Evolutionary conservation across 495 filamentous ascomycete genomes (phyloP), one percentile per base, ranked within the genome.

Genomic region (Tirmania nivea): DNA sequence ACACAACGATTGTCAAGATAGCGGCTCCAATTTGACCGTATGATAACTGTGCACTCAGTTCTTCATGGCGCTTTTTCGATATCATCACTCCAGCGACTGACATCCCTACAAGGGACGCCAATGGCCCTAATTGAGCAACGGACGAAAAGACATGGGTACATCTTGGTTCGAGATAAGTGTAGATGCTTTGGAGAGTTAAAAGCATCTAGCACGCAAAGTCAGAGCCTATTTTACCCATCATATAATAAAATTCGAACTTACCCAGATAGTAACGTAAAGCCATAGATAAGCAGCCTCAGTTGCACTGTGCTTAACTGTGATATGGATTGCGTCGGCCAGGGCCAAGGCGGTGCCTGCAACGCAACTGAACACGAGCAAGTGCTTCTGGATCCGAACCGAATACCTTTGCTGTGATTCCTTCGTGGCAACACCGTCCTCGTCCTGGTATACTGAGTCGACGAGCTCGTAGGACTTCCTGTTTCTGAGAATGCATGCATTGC

Each of bases 351-450:
- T 63, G 7, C 76, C 77, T 49, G 66, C 25, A n/a, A 69, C 53
- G 3, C 71, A 67, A 51, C 68, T 69, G 21, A 69, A 14, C 16
- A 74, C 53, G 49, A 78, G 62, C 12, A 68, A 17, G 20, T 64
- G 51, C 55, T 73, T 80, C 35, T 73, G 71, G 7, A 69, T 37
- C 53, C 65, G 72, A 35, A 69, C 66, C 21, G 74, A 76, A 60
- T 72, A 81, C 37, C 64, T 65, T 31, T 70, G 69, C 56, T 75
- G 57, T 6, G 76, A 73, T 56, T 78, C 72, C 48, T 70, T 67
- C 0, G 73, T 78, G 34, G 78, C 76, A 56, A 67, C 65, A 52
- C 79, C 79, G 64, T 83, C 79, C 57, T 70, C 67, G 63, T 83
- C 79, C 61, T 77, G 69, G 55, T 82, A 83, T 6, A 69, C 12